Percentiles rank a stretch among this genome's conserved stretches.
Evolutionary conservation across 176 grass and related monocot species (phyloP).

Genomic region (Oropetium thomaeum): DNA sequence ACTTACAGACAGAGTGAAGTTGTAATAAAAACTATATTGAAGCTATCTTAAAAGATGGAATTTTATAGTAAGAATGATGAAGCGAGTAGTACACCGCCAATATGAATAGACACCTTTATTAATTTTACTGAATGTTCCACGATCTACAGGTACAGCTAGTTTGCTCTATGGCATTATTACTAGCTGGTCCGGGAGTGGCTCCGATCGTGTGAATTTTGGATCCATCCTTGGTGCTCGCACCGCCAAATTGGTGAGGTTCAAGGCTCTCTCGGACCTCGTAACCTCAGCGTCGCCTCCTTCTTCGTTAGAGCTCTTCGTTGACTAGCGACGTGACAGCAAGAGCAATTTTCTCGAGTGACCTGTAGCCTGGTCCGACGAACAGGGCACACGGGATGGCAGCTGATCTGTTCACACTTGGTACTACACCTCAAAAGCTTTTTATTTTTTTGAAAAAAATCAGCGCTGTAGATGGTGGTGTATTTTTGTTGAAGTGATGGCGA

Average conservation of each 20-base stretch:
- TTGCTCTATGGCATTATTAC: background rate
- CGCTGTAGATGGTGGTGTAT: background rate
- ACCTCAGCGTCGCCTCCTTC: no score
- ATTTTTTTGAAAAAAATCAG: no score
- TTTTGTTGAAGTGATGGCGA: no score
- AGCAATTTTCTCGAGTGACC: background rate
- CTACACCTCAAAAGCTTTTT: no score
- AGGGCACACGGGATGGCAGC: background rate
- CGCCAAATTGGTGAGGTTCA: background rate
- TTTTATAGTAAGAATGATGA: no score
- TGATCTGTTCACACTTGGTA: background rate
- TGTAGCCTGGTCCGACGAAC: background rate
- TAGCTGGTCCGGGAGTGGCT: no score
- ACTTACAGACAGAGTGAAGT: background rate
- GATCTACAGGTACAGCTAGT: background rate
- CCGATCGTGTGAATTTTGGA: no score
- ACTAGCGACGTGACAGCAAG: background rate
- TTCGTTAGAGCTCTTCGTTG: background rate
- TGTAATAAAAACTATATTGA: no score
- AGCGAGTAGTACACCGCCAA: no score
- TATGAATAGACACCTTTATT: no score
- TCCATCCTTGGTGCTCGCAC: background rate
- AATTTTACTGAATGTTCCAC: background rate
- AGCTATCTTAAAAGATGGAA: no score
- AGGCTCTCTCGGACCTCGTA: background rate